phyloP scores from a whole-genome alignment of 2,329 filamentous ascomycete species.

The Gyromitra esculenta region DNA sequence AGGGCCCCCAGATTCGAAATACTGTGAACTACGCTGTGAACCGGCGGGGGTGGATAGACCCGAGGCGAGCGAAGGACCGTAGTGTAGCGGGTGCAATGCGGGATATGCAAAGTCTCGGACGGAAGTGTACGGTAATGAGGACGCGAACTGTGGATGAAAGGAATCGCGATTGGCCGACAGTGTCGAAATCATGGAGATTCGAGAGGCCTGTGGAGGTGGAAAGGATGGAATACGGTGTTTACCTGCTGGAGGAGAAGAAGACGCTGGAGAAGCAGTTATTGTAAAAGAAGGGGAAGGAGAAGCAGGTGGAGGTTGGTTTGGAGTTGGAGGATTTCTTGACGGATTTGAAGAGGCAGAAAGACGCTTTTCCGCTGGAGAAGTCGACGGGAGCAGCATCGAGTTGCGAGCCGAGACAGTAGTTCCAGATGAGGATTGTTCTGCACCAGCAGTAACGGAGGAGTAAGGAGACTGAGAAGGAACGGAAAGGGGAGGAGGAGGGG shows the following conservation, averaged over 20 bases:
- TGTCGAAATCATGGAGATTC: conserved; percentile 52
- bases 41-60: conserved; percentile 80
- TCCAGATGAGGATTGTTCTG: conserved; percentile 32
- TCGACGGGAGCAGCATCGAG: conserved; percentile 48
- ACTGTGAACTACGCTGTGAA: conserved; percentile 71
- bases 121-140: conserved; percentile 84
- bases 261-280: conserved; percentile 41
- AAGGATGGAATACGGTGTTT: conserved; percentile 52
- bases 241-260: conserved; percentile 40
- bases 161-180: conserved; percentile 53
- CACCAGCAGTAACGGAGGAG: conserved; percentile 39
- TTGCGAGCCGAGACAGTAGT: conserved; percentile 39
- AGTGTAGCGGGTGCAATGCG: conserved; percentile 83
- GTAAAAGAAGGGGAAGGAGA: conserved; percentile 42
- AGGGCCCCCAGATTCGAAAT: conserved; percentile 46
- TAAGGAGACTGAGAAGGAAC: conserved; percentile 3
- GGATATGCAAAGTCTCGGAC: conserved; percentile 97
- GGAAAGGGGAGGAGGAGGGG: conserved; percentile 25
- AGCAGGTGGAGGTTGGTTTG: conserved; percentile 41
- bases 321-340: conserved; percentile 51
- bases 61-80: conserved; percentile 88
- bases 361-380: conserved; percentile 48
- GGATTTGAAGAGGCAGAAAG: conserved; percentile 52
- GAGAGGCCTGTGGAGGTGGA: conserved; percentile 50
- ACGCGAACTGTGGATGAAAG: conserved; percentile 61